A percentile compares a stretch with the other conserved stretches of the same genome.
These are phyloP conservation scores for Maudiozyma bulderi DNA, from an alignment of 805 yeast species.

Conservation along the genomic window DNA sequence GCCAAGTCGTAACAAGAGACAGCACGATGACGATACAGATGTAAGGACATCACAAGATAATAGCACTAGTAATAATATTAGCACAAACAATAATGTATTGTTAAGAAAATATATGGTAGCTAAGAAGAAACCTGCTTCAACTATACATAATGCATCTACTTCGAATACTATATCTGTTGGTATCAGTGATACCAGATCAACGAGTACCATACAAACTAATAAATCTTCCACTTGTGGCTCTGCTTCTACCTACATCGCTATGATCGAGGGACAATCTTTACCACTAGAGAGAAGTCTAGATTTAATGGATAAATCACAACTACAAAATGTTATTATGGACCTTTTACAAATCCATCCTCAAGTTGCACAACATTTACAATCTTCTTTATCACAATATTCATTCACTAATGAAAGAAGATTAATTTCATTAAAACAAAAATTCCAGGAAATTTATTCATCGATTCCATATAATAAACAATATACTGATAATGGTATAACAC, in stretches of 20 bases:
- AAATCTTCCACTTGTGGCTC: neutral
- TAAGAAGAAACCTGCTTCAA: slow-evolving; percentile 13
- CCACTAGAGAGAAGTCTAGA: slow-evolving; percentile 28
- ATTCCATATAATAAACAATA: slow-evolving; percentile 24
- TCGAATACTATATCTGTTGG: neutral
- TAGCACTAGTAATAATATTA: neutral
- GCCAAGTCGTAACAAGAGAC: neutral
- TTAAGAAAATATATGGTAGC: slow-evolving; percentile 3
- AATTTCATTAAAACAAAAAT: slow-evolving; percentile 14
- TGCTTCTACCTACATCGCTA: neutral
- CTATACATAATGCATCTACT: neutral
- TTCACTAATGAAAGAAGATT: slow-evolving; percentile 20
- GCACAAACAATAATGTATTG: neutral
- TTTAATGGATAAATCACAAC: slow-evolving; percentile 23
- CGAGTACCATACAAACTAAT: neutral
- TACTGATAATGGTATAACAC: slow-evolving; percentile 7
- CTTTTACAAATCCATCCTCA: slow-evolving; percentile 16
- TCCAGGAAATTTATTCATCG: slow-evolving; percentile 15
- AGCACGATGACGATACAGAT: neutral
- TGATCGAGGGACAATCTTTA: slow-evolving; percentile 23
- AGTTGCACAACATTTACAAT: slow-evolving; percentile 13
- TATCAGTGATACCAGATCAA: neutral
- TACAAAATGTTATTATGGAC: slow-evolving; percentile 15
- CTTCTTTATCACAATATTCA: slow-evolving; percentile 4
- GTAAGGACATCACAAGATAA: neutral